These are phyloP conservation scores for Cordyceps sp. DNA, from an alignment of 2,329 filamentous ascomycete species.

Conservation along the genomic window DNA sequence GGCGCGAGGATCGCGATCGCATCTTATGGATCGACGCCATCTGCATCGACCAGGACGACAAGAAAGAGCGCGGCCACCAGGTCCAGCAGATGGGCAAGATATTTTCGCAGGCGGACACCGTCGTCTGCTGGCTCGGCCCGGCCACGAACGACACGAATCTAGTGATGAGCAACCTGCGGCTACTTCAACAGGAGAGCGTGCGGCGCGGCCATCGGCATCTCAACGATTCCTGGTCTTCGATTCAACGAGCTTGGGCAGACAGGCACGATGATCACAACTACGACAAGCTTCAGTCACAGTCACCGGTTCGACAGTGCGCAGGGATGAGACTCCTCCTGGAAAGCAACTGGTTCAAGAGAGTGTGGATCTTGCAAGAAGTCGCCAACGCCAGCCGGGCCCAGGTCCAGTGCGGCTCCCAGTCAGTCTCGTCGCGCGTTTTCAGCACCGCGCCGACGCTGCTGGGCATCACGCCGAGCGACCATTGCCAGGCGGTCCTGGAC, in stretches of 20 bases:
- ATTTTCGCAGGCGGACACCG: neutral
- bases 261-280: neutral
- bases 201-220: neutral
- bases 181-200: neutral
- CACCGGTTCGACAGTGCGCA: neutral
- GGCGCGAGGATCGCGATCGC: neutral
- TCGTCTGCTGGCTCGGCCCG: neutral
- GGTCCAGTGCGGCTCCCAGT: neutral
- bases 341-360: neutral
- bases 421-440: neutral
- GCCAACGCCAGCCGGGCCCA: neutral
- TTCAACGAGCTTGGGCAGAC: neutral
- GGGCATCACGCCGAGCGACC: neutral
- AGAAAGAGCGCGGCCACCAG: neutral
- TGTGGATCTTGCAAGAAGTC: neutral
- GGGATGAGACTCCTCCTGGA: neutral
- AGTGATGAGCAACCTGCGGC: neutral
- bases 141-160: neutral
- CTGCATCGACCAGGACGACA: neutral
- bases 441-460: neutral
- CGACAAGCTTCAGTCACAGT: too few species aligned
- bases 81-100: neutral
- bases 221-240: neutral
- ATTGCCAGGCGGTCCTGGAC: neutral
- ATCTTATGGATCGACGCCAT: neutral